Evolutionary conservation across 805 yeast genomes (phyloP).

Genomic region (Candida sonorensis): DNA sequence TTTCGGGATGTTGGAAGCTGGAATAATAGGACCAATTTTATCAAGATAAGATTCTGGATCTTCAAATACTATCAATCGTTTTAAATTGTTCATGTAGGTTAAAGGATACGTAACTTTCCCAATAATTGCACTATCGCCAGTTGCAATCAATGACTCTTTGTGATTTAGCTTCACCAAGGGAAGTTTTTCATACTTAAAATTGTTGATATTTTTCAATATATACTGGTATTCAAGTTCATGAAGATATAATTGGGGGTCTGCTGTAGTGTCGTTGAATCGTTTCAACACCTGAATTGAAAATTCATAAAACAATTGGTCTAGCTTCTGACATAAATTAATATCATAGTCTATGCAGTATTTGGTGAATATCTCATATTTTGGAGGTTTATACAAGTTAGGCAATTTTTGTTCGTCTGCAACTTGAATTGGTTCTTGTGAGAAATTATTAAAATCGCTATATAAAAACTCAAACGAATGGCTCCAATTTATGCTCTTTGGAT

Average conservation of each 20-base stretch:
- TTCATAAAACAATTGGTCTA: constrained; percentile 15
- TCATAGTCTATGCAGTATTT: constrained; percentile 2
- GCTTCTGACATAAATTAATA: not conserved
- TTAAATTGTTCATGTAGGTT: constrained; percentile 9
- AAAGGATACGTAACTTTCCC: constrained; percentile 4
- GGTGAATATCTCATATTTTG: constrained; percentile 5
- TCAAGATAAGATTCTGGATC: constrained; percentile 12
- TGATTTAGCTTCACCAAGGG: constrained; percentile 8
- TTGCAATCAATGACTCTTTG: not conserved
- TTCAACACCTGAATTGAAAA: constrained; percentile 13
- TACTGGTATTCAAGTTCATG: constrained; percentile 22
- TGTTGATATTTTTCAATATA: constrained; percentile 11
- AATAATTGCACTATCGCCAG: constrained; percentile 1
- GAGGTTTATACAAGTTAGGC: constrained; percentile 4
- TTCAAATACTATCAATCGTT: constrained; percentile 11
- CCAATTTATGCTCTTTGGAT: too few relatives aligned
- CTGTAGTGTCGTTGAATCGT: constrained; percentile 9
- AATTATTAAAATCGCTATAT: too few relatives aligned
- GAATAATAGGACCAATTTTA: constrained; percentile 12
- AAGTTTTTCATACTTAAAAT: constrained; percentile 4
- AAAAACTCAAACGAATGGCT: not conserved
- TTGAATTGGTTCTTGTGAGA: not conserved
- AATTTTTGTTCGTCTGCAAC: not conserved
- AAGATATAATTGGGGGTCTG: constrained; percentile 11
- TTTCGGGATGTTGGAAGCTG: constrained; percentile 6